These are phyloP conservation scores for Fragaria vesca DNA, from an alignment of 306 rosid genomes.

Conservation along the genomic window DNA sequence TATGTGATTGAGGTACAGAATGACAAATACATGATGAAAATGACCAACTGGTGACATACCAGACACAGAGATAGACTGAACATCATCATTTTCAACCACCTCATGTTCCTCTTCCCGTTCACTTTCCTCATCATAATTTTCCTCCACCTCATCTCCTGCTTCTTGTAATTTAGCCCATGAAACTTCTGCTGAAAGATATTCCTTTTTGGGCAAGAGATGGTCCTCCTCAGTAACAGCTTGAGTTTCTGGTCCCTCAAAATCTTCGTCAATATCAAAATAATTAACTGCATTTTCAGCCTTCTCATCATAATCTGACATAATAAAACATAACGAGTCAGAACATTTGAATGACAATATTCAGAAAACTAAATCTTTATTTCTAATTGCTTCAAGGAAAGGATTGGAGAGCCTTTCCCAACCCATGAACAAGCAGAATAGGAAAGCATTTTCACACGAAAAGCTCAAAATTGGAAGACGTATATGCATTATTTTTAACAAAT, in stretches of 20 bases:
- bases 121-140: conserved; percentile 89
- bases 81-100: conserved; percentile 40
- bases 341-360: neutral
- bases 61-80: conserved; percentile 36
- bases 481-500: neutral
- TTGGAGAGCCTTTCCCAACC: neutral
- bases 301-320: conserved; percentile 66
- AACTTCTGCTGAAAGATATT: conserved; percentile 56
- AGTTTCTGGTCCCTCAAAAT: conserved; percentile 90
- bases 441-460: neutral
- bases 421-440: neutral
- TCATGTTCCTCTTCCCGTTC: conserved; percentile 52
- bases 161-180: conserved; percentile 37
- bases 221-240: conserved; percentile 88
- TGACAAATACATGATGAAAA: neutral
- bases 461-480: neutral
- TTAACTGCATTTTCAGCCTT: conserved; percentile 94
- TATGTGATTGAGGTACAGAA: neutral
- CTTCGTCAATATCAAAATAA: conserved; percentile 95
- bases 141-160: conserved; percentile 49
- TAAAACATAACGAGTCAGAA: conserved; percentile 29
- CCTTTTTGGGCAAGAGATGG: conserved; percentile 73
- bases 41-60: conserved; percentile 36
- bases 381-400: neutral
- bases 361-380: neutral